A percentile compares a stretch with the other conserved stretches of the same genome.
phyloP scores from a whole-genome alignment of 164 flowering plant species.

The Stephania yunnanensis region DNA sequence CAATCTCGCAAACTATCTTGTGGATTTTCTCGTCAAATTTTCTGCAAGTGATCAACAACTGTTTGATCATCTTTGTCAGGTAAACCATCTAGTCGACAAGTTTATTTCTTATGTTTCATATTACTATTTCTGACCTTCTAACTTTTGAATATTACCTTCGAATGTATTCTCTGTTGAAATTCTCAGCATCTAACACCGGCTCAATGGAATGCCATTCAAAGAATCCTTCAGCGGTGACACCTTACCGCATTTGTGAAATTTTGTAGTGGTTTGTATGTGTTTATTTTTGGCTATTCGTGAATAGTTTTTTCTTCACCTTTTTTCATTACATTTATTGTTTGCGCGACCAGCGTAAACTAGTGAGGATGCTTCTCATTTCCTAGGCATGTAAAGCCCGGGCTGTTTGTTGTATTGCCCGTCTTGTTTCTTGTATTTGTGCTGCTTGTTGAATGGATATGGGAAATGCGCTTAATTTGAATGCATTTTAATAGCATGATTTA shows the following conservation, averaged over 20 bases:
- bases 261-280: not conserved
- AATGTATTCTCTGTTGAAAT: constrained; percentile 5
- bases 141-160: not conserved
- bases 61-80: constrained; percentile 76
- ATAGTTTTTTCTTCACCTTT: not conserved
- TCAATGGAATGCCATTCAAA: constrained; percentile 35
- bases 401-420: not conserved
- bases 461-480: not conserved
- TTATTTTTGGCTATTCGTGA: not conserved
- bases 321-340: not conserved
- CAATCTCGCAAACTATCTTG: constrained; percentile 57
- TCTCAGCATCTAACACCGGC: constrained; percentile 40
- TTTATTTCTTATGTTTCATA: not conserved
- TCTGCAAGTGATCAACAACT: constrained; percentile 34
- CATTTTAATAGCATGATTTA: no score
- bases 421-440: not conserved
- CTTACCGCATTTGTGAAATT: constrained; percentile 2
- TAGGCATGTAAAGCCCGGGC: constrained; percentile 3
- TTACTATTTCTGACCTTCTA: not conserved
- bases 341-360: not conserved
- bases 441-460: not conserved
- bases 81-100: constrained; percentile 8
- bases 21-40: constrained; percentile 55
- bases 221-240: constrained; percentile 23
- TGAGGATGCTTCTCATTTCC: not conserved